Evolutionary conservation across 176 grass and related monocot genomes (phyloP).

Genomic region (Eragrostis nindensis): DNA sequence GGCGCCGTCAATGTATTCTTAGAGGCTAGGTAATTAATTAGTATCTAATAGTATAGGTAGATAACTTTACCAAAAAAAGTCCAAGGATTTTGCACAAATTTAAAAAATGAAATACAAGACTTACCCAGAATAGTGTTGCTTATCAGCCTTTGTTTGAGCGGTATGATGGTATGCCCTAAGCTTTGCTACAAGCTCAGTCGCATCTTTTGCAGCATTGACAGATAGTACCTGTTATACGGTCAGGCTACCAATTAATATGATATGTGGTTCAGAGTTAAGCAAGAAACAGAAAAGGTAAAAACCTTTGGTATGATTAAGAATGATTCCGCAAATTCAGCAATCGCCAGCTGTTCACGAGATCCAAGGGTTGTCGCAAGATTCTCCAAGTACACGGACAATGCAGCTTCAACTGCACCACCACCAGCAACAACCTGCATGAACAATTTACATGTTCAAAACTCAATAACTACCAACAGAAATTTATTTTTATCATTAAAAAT

Average conservation of each 20-base stretch:
- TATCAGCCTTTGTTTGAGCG: conserved; percentile 87
- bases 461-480: not conserved
- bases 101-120: not conserved
- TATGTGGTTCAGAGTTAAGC: not conserved
- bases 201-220: conserved; percentile 95
- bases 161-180: conserved; percentile 92
- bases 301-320: conserved; percentile 92
- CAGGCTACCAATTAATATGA: conserved; percentile 23
- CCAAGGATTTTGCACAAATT: not conserved
- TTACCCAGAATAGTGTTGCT: conserved; percentile 91
- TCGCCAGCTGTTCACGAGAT: conserved; percentile 78
- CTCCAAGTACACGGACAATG: conserved; percentile 90
- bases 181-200: conserved; percentile 86
- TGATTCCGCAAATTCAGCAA: conserved; percentile 86
- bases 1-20: not conserved
- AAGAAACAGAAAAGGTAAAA: conserved; percentile 20
- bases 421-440: conserved; percentile 81
- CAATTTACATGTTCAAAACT: conserved; percentile 15
- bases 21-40: not conserved
- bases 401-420: conserved; percentile 89
- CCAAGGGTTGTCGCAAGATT: conserved; percentile 85
- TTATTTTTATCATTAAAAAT: not conserved
- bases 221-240: conserved; percentile 62
- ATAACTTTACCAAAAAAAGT: conserved; percentile 18
- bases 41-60: not conserved